These are phyloP conservation scores for Pyrenophora graminea DNA, from an alignment of 2,329 filamentous ascomycete species.

Conservation along the genomic window DNA sequence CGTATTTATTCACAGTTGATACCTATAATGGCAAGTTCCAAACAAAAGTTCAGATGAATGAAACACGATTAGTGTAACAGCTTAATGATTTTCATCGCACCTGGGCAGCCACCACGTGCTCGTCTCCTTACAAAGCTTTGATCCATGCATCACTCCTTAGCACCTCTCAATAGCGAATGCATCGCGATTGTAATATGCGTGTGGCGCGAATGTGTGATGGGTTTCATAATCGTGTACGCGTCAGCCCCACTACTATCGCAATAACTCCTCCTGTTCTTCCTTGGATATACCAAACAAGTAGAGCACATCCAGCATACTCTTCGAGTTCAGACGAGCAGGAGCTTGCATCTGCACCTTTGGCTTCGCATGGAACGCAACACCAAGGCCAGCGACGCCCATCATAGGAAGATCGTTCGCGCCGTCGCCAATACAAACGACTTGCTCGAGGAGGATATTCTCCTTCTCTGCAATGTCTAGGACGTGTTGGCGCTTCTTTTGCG, in stretches of 20 bases:
- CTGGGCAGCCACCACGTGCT: no score
- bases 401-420: slow-evolving; percentile 83
- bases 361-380: slow-evolving; percentile 84
- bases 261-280: slow-evolving; percentile 63
- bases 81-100: no score
- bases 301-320: slow-evolving; percentile 71
- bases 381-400: slow-evolving; percentile 74
- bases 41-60: no score
- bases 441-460: slow-evolving; percentile 67
- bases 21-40: no score
- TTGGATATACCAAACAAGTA: slow-evolving; percentile 73
- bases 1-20: no score
- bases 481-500: slow-evolving; percentile 73
- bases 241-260: slow-evolving; percentile 18
- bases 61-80: no score
- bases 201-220: no score
- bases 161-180: no score
- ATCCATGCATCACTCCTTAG: no score
- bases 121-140: no score
- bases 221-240: neutral
- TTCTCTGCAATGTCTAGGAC: slow-evolving; percentile 71
- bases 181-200: no score
- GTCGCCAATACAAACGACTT: slow-evolving; percentile 76
- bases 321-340: slow-evolving; percentile 70
- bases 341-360: slow-evolving; percentile 79